Evolutionary conservation across 768 basidiomycete genomes (phyloP).

Genomic region (Mrakia gelida): DNA sequence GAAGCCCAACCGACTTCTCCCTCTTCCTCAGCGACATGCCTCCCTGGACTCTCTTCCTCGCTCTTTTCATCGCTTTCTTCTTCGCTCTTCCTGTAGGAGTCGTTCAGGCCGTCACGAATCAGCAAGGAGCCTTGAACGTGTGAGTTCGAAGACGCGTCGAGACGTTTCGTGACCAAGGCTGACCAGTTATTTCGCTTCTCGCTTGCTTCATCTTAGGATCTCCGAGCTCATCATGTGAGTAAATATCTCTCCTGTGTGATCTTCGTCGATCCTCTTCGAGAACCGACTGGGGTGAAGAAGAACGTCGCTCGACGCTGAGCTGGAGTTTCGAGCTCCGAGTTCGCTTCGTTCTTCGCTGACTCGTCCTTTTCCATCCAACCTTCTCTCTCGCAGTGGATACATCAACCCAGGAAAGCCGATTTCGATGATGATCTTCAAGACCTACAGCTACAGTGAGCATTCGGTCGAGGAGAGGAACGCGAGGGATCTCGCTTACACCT

Average conservation of each 20-base stretch:
- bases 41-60: constrained; percentile 21
- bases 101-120: constrained; percentile 30
- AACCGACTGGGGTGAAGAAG: too few relatives aligned
- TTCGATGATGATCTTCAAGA: constrained; percentile 34
- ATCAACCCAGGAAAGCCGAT: constrained; percentile 24
- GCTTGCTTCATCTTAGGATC: too few relatives aligned
- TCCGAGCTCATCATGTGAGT: too few relatives aligned
- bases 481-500: not conserved
- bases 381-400: constrained; percentile 24
- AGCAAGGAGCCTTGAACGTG: constrained; percentile 31
- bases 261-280: too few relatives aligned
- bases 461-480: not conserved
- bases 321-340: too few relatives aligned
- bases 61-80: constrained; percentile 15
- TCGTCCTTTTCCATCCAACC: not conserved
- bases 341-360: not conserved
- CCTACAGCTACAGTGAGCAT: constrained; percentile 26
- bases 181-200: too few relatives aligned
- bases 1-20: not conserved
- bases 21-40: constrained; percentile 23
- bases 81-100: constrained; percentile 32
- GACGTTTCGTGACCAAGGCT: too few relatives aligned
- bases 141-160: not conserved
- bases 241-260: too few relatives aligned
- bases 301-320: too few relatives aligned